These are phyloP conservation scores for Fusarium setosum DNA, from an alignment of 2,329 filamentous ascomycete species.

Conservation along the genomic window DNA sequence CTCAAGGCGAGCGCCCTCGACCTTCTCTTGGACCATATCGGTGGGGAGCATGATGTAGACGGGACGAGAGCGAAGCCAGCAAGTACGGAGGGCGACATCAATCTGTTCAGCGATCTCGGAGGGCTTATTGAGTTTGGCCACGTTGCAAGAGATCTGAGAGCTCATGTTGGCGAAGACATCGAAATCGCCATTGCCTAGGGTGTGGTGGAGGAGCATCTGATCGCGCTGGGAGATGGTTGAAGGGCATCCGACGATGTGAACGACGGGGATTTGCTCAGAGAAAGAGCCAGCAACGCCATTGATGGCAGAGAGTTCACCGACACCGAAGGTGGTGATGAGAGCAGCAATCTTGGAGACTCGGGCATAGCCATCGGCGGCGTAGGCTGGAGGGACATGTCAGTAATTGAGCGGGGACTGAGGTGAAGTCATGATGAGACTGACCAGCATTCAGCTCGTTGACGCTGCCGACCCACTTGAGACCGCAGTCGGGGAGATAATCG, in stretches of 20 bases:
- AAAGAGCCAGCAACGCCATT: constrained; percentile 81
- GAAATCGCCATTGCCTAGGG: constrained; percentile 82
- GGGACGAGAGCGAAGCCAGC: constrained; percentile 78
- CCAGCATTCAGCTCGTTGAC: constrained; percentile 80
- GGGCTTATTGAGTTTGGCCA: constrained; percentile 77
- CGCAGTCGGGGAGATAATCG: constrained; percentile 71
- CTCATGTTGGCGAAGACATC: constrained; percentile 86
- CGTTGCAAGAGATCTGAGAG: constrained; percentile 74
- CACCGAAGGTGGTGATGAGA: constrained; percentile 80
- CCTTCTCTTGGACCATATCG: constrained; percentile 80
- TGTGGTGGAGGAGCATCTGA: constrained; percentile 71
- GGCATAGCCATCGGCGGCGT: constrained; percentile 84
- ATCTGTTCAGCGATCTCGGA: constrained; percentile 79
- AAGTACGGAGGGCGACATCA: constrained; percentile 80
- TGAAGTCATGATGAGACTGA: constrained; percentile 49
- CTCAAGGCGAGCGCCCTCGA: constrained; percentile 79
- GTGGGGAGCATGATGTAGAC: constrained; percentile 88
- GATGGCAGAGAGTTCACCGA: constrained; percentile 78
- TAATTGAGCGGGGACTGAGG: constrained; percentile 8
- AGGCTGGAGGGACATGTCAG: constrained; percentile 59
- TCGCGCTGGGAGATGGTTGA: constrained; percentile 60
- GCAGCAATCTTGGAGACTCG: constrained; percentile 77
- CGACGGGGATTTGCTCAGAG: constrained; percentile 77
- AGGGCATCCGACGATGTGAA: constrained; percentile 73
- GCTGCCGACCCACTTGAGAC: constrained; percentile 74